Conservation (phyloP, 2,329 filamentous ascomycete species). For the Fusarium sp. region DNA sequence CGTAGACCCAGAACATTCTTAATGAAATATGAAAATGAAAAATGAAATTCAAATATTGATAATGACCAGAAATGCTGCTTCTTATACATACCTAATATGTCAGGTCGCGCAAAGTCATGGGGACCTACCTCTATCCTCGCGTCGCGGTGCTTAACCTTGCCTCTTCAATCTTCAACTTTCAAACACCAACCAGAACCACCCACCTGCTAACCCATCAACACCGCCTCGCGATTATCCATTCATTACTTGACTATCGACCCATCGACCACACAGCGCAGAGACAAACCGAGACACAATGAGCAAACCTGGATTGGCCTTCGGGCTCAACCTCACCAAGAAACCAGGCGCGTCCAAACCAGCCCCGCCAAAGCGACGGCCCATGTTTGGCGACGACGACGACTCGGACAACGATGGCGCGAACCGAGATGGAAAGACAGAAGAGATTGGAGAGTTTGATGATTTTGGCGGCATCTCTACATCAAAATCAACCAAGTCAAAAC, state of each 20-base stretch:
- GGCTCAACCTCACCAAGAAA: conserved; percentile 73
- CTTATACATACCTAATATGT: not conserved
- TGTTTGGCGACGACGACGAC: conserved; percentile 68
- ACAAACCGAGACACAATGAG: conserved; percentile 52
- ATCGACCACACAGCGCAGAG: not conserved
- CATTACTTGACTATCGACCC: not conserved
- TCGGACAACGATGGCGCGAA: conserved; percentile 62
- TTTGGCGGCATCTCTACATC: conserved; percentile 47
- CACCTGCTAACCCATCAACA: not conserved
- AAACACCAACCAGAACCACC: conserved; percentile 4
- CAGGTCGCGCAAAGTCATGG: not conserved
- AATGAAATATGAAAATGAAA: not conserved
- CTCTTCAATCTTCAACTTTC: conserved; percentile 11
- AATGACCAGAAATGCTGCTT: not conserved
- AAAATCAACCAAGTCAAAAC: conserved; percentile 46
- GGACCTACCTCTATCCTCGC: not conserved
- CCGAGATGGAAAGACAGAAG: conserved; percentile 58
- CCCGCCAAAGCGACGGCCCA: conserved; percentile 63
- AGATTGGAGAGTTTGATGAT: conserved; percentile 74
- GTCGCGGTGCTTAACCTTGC: conserved; percentile 1
- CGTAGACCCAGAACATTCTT: not conserved
- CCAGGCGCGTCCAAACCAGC: conserved; percentile 60
- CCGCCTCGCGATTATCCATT: not conserved
- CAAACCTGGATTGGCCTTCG: conserved; percentile 63
- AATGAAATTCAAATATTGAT: not conserved